Evolutionary conservation across 805 yeast species (phyloP).

Genomic region (Metschnikowia proteae): DNA sequence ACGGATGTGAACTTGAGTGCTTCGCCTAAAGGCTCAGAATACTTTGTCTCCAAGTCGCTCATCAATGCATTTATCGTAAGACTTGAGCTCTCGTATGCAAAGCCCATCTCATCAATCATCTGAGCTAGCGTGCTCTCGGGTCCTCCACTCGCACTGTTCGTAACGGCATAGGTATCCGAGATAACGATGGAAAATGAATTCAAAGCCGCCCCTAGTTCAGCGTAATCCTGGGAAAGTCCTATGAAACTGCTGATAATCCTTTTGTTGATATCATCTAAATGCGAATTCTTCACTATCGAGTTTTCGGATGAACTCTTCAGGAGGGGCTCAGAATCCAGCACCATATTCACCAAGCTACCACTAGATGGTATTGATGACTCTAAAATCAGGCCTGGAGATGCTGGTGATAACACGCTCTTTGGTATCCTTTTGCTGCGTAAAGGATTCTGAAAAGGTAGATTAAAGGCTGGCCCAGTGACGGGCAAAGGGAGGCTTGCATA

Average conservation of each 20-base stretch:
- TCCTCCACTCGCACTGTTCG: constrained; percentile 19
- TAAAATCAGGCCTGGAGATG: neutral
- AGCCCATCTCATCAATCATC: constrained; percentile 74
- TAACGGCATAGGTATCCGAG: constrained; percentile 23
- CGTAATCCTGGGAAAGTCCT: constrained; percentile 59
- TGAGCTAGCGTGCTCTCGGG: constrained; percentile 27
- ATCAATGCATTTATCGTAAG: constrained; percentile 51
- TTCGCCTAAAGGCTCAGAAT: constrained; percentile 66
- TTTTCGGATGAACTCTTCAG: neutral
- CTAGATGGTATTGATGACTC: constrained; percentile 3
- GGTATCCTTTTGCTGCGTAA: constrained; percentile 8
- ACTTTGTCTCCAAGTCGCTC: constrained; percentile 51
- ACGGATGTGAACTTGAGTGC: constrained; percentile 63
- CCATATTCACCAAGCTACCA: constrained; percentile 14
- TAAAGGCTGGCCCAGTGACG: constrained; percentile 21
- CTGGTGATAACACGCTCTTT: neutral
- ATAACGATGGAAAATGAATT: constrained; percentile 52
- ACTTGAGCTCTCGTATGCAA: constrained; percentile 70
- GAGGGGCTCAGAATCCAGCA: neutral
- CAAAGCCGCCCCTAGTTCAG: constrained; percentile 65
- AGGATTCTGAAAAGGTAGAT: constrained; percentile 31
- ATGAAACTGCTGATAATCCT: constrained; percentile 51
- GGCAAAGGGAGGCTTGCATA: constrained; percentile 36
- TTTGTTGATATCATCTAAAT: constrained; percentile 56
- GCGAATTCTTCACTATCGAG: constrained; percentile 24